These are phyloP conservation scores for Hypericum androsaemum DNA, from an alignment of 345 rosid genomes.

Conservation along the genomic window DNA sequence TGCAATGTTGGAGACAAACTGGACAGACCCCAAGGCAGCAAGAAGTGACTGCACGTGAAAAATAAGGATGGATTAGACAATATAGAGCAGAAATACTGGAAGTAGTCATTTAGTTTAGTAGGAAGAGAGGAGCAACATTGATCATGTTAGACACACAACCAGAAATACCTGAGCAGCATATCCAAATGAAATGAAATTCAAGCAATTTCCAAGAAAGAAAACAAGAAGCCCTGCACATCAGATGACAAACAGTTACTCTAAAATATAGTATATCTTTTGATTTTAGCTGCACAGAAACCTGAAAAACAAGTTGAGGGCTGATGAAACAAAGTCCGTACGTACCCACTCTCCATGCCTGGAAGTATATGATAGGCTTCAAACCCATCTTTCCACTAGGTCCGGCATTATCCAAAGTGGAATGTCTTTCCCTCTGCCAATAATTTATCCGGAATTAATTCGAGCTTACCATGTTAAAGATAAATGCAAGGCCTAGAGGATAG, in stretches of 20 bases:
- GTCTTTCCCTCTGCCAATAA: constrained; percentile 69
- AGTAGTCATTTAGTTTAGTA: too few species aligned
- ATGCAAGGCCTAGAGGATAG: too few species aligned
- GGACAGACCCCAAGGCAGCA: constrained; percentile 97
- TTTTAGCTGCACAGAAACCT: constrained; percentile 1
- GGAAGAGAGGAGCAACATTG: too few species aligned
- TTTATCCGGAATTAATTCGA: constrained; percentile 16
- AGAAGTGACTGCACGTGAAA: constrained; percentile 75
- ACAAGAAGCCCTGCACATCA: constrained; percentile 64
- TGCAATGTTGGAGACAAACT: constrained; percentile 92
- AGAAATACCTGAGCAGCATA: constrained; percentile 97
- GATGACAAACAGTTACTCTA: constrained; percentile 15
- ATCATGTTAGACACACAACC: not conserved
- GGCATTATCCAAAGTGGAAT: constrained; percentile 41
- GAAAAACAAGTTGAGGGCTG: not conserved
- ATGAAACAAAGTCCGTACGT: constrained; percentile 22
- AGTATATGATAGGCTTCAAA: constrained; percentile 70
- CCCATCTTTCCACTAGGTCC: constrained; percentile 54
- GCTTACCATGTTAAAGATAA: not conserved
- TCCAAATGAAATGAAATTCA: constrained; percentile 94
- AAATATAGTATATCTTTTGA: constrained; percentile 4
- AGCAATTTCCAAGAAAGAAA: constrained; percentile 89
- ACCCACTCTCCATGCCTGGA: constrained; percentile 98
- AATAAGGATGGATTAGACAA: constrained; percentile 1
- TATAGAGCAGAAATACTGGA: too few species aligned